Conservation (phyloP, 2,329 filamentous ascomycete genomes). For the Knufia fluminis region DNA sequence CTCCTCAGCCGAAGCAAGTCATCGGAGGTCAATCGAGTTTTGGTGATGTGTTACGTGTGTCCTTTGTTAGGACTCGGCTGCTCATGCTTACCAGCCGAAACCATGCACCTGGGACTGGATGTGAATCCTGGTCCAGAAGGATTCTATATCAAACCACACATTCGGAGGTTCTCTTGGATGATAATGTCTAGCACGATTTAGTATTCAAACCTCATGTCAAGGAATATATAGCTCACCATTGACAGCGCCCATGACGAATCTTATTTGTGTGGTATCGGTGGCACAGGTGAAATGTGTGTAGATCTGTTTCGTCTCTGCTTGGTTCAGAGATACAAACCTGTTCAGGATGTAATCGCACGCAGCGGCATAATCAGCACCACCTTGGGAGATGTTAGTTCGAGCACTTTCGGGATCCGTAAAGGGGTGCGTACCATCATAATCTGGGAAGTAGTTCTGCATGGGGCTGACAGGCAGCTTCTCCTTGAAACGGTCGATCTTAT, state of each 20-base stretch:
- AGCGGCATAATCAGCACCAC: slow-evolving; percentile 87
- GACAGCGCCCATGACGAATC: slow-evolving; percentile 98
- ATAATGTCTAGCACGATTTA: slow-evolving; percentile 77
- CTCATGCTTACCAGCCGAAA: not conserved
- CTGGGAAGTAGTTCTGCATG: slow-evolving; percentile 68
- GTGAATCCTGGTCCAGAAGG: not conserved
- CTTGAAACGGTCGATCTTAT: slow-evolving; percentile 69
- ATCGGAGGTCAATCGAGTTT: not conserved
- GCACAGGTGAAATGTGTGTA: slow-evolving; percentile 99
- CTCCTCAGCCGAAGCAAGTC: not conserved
- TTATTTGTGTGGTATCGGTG: slow-evolving; percentile 96
- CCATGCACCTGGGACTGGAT: not conserved
- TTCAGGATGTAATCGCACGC: slow-evolving; percentile 99
- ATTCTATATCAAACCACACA: slow-evolving; percentile 84
- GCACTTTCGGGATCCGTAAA: not conserved
- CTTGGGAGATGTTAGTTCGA: slow-evolving; percentile 32
- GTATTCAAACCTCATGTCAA: too few relatives aligned
- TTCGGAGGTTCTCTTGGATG: slow-evolving; percentile 96
- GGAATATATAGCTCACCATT: slow-evolving; percentile 76
- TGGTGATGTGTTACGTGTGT: not conserved
- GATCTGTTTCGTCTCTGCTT: slow-evolving; percentile 99
- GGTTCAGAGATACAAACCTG: slow-evolving; percentile 95
- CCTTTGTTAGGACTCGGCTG: not conserved
- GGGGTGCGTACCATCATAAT: slow-evolving; percentile 55
- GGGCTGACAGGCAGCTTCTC: slow-evolving; percentile 64